Evolutionary conservation across 2,329 filamentous ascomycete genomes (phyloP).

Genomic region (Sclerotinia spermophila): DNA sequence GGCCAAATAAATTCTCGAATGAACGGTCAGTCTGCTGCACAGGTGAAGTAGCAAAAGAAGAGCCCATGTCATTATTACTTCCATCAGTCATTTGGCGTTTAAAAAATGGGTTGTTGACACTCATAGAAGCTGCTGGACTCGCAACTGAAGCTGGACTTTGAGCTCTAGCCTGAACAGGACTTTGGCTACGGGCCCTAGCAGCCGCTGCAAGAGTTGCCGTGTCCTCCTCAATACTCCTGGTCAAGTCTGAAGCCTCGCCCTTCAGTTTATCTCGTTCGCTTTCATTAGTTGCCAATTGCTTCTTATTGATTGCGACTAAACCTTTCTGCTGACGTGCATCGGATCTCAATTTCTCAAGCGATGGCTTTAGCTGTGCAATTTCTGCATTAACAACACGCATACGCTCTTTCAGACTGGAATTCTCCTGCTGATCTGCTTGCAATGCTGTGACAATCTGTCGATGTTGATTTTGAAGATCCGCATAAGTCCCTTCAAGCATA

Average conservation of each 20-base stretch:
- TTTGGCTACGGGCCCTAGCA: slow-evolving; percentile 32
- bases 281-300: slow-evolving; percentile 88
- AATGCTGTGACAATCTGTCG: slow-evolving; percentile 70
- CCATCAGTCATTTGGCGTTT: slow-evolving; percentile 51
- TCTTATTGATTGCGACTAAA: slow-evolving; percentile 96
- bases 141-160: slow-evolving; percentile 48
- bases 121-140: slow-evolving; percentile 68
- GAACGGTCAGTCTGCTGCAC: slow-evolving; percentile 55
- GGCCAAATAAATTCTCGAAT: slow-evolving; percentile 85
- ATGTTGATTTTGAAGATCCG: slow-evolving; percentile 80
- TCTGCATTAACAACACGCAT: slow-evolving; percentile 81
- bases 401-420: slow-evolving; percentile 77
- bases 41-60: slow-evolving; percentile 42
- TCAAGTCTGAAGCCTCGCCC: slow-evolving; percentile 68
- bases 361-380: slow-evolving; percentile 78
- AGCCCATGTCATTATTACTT: slow-evolving; percentile 51
- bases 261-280: slow-evolving; percentile 84
- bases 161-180: slow-evolving; percentile 31
- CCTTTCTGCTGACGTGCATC: slow-evolving; percentile 95
- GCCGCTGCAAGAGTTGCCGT: slow-evolving; percentile 51
- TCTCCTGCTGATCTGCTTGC: slow-evolving; percentile 86
- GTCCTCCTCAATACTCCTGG: slow-evolving; percentile 58
- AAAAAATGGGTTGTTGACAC: slow-evolving; percentile 94
- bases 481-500: slow-evolving; percentile 73
- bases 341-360: slow-evolving; percentile 88